Evolutionary conservation across 495 filamentous ascomycete genomes (phyloP), one percentile per base, ranked within the genome.

Genomic region (Neurospora tetraspora): DNA sequence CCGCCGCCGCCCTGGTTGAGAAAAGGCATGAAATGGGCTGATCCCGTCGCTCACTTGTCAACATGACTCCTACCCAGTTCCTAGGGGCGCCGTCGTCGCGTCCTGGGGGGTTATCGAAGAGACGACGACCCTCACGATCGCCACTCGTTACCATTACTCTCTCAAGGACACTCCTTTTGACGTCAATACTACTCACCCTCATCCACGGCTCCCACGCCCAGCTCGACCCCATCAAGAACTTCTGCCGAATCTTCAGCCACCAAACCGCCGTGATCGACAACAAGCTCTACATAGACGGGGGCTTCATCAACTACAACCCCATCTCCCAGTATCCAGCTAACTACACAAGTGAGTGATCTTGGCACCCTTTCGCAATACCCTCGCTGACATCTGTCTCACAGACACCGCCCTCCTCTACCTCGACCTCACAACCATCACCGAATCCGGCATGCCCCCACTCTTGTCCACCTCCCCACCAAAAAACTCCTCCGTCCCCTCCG

Each of bases 231-330:
- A 69, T 86, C 42, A 82, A 80, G 39, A 81, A 86, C 72, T 88
- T 87, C 59, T 88, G 86, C 73, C 77, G 86, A 40, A 78, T 85
- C 37, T 88, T 84, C 72, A 81, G 83, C 34, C 85, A 87, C 69
- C 85, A 86, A 74, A 84, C 85, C 7, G 80, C 86, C 6, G 79
- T 85, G 3, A 79, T 89, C 16, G 87, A 87, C 73, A 73, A 80
- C 42, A 82, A 78, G 71, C 74, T 88, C 53, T 88, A 86, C 74
- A 85, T 88, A 71, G 87, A 89, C 75, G 86, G 86, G 18, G 87
- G 86, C 1, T 72, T 83, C 31, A 70, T 88, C 18, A 82, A 85
- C 70, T 84, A 83, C 75, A 82, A 82, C 71, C 81, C 83, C 3
- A 79, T 86, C 2, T 77, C 83, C 10, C 75, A 81, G 61, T 83